These are phyloP conservation scores for Ophiostoma piceae DNA, from an alignment of 2,329 filamentous ascomycete species.

Conservation along the genomic window DNA sequence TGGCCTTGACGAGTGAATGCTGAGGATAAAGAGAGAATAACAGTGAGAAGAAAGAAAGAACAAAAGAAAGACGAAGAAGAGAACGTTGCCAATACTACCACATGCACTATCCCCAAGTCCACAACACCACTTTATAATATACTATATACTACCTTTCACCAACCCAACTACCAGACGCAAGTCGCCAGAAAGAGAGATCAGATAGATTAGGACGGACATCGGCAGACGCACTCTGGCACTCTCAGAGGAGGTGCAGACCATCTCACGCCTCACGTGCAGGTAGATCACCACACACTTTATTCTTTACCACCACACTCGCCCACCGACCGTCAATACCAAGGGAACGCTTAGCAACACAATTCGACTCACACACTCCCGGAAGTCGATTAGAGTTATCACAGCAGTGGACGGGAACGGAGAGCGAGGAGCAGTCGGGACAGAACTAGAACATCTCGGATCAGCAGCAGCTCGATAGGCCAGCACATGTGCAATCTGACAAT, in stretches of 20 bases:
- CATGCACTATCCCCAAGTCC: not conserved
- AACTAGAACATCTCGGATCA: not conserved
- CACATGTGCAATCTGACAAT: not conserved
- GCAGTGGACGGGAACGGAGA: not conserved
- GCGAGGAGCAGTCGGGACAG: not conserved
- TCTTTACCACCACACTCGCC: too few species aligned
- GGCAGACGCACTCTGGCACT: constrained; percentile 6
- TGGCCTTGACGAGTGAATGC: not conserved
- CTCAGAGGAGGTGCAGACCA: not conserved
- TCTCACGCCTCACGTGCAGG: not conserved
- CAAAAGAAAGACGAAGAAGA: not conserved
- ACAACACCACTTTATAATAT: not conserved
- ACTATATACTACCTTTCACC: not conserved
- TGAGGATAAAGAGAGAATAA: not conserved
- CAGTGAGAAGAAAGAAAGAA: not conserved
- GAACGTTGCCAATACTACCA: not conserved
- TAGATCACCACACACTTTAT: not conserved
- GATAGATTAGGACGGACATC: constrained; percentile 6
- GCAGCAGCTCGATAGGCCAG: not conserved
- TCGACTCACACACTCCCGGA: not conserved
- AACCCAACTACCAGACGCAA: not conserved
- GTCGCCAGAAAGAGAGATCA: constrained; percentile 4
- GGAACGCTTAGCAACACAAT: not conserved
- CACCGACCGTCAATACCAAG: not conserved
- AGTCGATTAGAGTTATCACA: not conserved